Evolutionary conservation across 2,329 filamentous ascomycete species (phyloP).

Genomic region (Phialophora verrucosa): DNA sequence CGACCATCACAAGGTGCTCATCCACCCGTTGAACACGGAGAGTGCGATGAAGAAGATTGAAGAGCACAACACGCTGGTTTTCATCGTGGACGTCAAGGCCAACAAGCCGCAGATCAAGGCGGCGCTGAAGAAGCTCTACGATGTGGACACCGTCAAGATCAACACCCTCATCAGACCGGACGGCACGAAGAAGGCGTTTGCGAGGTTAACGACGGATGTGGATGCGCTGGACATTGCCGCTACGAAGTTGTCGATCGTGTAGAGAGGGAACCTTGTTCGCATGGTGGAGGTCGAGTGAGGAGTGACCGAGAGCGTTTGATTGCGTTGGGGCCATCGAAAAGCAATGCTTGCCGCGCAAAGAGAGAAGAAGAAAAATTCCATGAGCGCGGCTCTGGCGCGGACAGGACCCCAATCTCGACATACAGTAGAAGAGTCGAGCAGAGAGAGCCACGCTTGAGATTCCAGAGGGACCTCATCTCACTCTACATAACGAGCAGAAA

Average conservation of each 20-base stretch:
- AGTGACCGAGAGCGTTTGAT: neutral
- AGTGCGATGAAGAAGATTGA: constrained; percentile 99
- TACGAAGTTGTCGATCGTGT: constrained; percentile 98
- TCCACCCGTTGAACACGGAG: constrained; percentile 99
- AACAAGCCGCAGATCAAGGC: constrained; percentile 99
- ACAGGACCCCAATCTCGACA: constrained; percentile 10
- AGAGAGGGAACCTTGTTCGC: constrained; percentile 46
- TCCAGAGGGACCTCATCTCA: neutral
- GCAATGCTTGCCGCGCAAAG: neutral
- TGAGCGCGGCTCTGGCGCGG: neutral
- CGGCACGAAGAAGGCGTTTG: constrained; percentile 98
- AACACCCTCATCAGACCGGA: constrained; percentile 98
- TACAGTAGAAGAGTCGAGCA: constrained; percentile 40
- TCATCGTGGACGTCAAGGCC: constrained; percentile 95
- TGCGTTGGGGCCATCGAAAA: neutral
- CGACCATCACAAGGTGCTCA: constrained; percentile 96
- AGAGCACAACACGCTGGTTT: constrained; percentile 99
- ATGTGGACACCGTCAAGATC: constrained; percentile 97
- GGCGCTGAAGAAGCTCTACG: constrained; percentile 98
- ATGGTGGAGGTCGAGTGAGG: constrained; percentile 5
- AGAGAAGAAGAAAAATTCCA: neutral
- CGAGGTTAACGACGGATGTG: constrained; percentile 91
- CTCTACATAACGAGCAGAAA: constrained; percentile 30
- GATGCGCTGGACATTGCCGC: constrained; percentile 99
- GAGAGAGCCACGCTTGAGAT: constrained; percentile 37